These are phyloP conservation scores for Canna indica DNA, from an alignment of 176 grass and related monocot genomes.

Conservation along the genomic window DNA sequence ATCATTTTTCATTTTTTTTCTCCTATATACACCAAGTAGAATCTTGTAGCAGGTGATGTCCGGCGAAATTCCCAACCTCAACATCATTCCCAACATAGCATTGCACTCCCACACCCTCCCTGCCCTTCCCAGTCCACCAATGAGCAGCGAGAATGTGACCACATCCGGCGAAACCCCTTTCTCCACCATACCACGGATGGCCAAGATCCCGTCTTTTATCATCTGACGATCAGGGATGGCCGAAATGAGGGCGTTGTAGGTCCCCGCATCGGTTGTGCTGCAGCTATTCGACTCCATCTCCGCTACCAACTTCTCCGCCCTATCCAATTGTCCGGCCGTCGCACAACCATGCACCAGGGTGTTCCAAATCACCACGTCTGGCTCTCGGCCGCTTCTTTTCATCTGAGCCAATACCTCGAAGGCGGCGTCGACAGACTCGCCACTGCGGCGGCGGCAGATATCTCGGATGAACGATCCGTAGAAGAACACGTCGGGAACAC, in stretches of 20 bases:
- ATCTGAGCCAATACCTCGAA: constrained; percentile 1
- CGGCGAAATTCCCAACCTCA: constrained; percentile 3
- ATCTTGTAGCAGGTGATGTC: neutral
- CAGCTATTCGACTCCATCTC: neutral
- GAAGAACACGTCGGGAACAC: neutral
- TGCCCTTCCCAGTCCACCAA: constrained; percentile 3
- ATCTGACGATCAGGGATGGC: neutral
- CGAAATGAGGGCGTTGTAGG: constrained; percentile 1
- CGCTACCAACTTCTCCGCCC: neutral
- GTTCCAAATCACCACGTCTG: constrained; percentile 6
- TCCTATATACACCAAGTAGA: neutral
- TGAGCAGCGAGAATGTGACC: constrained; percentile 2
- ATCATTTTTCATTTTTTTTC: neutral
- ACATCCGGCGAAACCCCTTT: neutral
- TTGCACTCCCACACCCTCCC: constrained; percentile 1
- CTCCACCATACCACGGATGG: neutral
- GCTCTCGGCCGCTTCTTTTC: neutral
- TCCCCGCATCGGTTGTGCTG: neutral
- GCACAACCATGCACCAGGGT: neutral
- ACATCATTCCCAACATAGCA: constrained; percentile 8
- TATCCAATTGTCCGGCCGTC: neutral
- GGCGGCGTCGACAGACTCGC: neutral
- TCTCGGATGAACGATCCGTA: constrained; percentile 6
- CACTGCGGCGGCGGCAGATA: neutral
- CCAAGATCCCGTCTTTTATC: neutral